A percentile compares a stretch with the other conserved stretches of the same genome.
Conservation (phyloP, 2,329 filamentous ascomycete species). For the Colletotrichum plurivorum region DNA sequence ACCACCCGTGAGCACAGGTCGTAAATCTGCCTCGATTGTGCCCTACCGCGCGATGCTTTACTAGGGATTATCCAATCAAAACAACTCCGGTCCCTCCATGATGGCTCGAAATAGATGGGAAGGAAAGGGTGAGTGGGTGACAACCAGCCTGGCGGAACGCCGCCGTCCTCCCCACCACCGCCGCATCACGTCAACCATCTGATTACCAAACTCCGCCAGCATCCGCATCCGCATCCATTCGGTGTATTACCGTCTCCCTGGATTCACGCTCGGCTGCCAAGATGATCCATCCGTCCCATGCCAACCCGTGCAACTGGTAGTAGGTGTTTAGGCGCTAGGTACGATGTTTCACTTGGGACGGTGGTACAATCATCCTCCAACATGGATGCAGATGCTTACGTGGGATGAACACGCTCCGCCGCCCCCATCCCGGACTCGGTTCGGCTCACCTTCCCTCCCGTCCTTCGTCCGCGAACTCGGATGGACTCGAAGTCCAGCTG, state of each 20-base stretch:
- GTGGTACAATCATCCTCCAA: background rate
- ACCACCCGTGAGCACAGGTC: slow-evolving; percentile 5
- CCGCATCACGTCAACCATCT: background rate
- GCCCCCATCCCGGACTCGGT: slow-evolving; percentile 3
- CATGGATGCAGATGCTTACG: background rate
- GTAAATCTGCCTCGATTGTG: slow-evolving; percentile 20
- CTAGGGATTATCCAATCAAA: background rate
- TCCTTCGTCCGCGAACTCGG: background rate
- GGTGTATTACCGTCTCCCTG: background rate
- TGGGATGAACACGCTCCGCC: slow-evolving; percentile 9
- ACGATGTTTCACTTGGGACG: too few species aligned
- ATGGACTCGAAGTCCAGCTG: slow-evolving; percentile 1
- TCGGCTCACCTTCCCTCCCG: slow-evolving; percentile 17
- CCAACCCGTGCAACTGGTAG: background rate
- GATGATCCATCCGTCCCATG: background rate
- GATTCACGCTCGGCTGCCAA: background rate
- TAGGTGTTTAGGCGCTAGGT: background rate
- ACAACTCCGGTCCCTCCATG: too few species aligned
- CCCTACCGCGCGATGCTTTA: background rate
- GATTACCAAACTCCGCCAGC: slow-evolving; percentile 8
- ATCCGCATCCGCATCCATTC: background rate
- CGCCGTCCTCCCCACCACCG: background rate
- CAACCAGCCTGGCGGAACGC: background rate
- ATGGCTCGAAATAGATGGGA: too few species aligned
- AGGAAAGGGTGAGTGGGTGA: background rate